Base-by-base conservation (phyloP, 352 stramenopile species). In the Salisapilia sapeloensis region DNA sequence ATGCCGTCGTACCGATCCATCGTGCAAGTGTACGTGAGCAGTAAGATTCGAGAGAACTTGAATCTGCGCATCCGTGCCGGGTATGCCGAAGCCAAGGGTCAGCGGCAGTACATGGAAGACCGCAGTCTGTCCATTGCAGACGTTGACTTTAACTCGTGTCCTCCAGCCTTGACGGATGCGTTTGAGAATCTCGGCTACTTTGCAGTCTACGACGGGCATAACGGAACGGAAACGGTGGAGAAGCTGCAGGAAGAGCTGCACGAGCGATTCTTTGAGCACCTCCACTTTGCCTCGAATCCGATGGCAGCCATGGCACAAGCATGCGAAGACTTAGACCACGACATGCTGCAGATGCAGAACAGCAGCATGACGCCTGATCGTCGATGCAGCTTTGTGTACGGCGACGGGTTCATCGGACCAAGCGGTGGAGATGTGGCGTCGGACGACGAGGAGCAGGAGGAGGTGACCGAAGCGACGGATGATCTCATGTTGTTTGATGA, bases 171-270 rank as follows among this genome's bases (percentile, higher is more conserved):
- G 14, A 27, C 32, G 4, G 24, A 42, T 5, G 38, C 38, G 6
- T 83, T 61, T 33, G 48, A 42, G 13, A 79, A 67, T 10, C 21
- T 86, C 11, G 76, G 53, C 11, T 93, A 67, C 35, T 93, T 87
- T 47, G 78, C 46, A 0, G 71, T 94, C 0, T 94, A 86, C 33
- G 81, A 94, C 27, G 81, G 81, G 20, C 80, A 93, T 49, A 87
- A 86, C 36, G 81, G 81, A 27, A 60, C 72, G 3, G 62, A 75
- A 15, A 87, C 74, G n/a, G 61, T 75, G 28, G 50, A 72, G 32
- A 64, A 72, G 15, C 32, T 94, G 33, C 71, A 87, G 33, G 57
- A 74, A 4, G 56, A 83, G 29, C 44, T 94, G 24, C 79, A 93
- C 19, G 67, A 83, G 24, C 57, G 64, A 4, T 63, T 89, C 26